Conservation (phyloP, 306 rosid species). For the Cicer pinnatifidum region DNA sequence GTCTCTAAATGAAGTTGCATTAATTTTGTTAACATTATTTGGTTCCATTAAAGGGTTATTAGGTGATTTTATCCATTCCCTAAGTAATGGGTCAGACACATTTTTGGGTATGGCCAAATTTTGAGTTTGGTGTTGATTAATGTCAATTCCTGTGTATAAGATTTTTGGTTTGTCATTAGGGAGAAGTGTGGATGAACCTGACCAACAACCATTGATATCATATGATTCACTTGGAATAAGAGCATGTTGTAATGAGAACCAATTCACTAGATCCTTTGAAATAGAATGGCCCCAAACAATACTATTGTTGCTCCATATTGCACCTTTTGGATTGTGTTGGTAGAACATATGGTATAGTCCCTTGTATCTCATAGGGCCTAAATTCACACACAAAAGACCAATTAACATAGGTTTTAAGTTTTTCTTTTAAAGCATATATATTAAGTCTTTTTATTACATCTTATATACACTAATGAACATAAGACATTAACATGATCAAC, state of each 20-base stretch:
- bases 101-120: conserved; percentile 48
- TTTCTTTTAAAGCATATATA: too few relatives aligned
- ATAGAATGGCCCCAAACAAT: conserved; percentile 52
- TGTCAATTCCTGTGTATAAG: conserved; percentile 46
- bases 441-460: too few relatives aligned
- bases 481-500: too few relatives aligned
- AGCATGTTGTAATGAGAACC: conserved; percentile 44
- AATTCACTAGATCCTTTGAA: conserved; percentile 48
- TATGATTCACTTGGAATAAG: conserved; percentile 36
- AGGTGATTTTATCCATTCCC: conserved; percentile 47
- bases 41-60: conserved; percentile 42
- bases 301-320: conserved; percentile 34
- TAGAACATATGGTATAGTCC: conserved; percentile 51
- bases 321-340: conserved; percentile 49
- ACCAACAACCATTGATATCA: conserved; percentile 49
- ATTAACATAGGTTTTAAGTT: too few relatives aligned
- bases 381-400: not conserved
- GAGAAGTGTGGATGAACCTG: conserved; percentile 50
- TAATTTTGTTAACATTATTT: conserved; percentile 28
- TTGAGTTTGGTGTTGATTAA: conserved; percentile 36
- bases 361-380: conserved; percentile 50
- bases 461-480: too few relatives aligned
- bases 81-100: conserved; percentile 49
- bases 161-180: conserved; percentile 12
- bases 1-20: conserved; percentile 47